phyloP scores from a whole-genome alignment of 306 rosid genomes.

The Ammopiptanthus mongolicus region DNA sequence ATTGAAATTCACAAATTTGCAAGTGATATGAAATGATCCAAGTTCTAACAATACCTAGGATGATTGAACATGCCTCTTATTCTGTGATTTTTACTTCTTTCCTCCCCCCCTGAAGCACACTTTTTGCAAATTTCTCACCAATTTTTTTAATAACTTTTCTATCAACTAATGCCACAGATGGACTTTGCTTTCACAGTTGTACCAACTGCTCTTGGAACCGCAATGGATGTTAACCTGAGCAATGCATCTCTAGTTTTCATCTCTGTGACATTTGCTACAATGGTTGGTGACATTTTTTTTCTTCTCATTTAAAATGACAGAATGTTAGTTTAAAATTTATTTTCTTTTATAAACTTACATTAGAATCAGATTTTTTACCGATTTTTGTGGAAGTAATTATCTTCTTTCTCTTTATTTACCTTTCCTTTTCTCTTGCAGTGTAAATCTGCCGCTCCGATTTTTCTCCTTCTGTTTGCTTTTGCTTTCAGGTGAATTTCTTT shows the following conservation, averaged over 20 bases:
- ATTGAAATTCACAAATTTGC: neutral
- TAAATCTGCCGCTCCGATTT: constrained; percentile 98
- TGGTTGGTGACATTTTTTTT: constrained; percentile 59
- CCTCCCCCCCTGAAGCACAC: constrained; percentile 15
- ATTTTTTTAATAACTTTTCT: constrained; percentile 70
- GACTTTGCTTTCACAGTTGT: constrained; percentile 99
- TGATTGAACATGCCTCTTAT: constrained; percentile 5
- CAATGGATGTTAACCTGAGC: constrained; percentile 94
- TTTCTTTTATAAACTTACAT: constrained; percentile 14
- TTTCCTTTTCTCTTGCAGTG: constrained; percentile 60
- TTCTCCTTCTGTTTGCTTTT: constrained; percentile 95
- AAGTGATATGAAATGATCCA: neutral
- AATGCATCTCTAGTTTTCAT: constrained; percentile 92
- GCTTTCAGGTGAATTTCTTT: constrained; percentile 71
- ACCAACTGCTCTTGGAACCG: constrained; percentile 96
- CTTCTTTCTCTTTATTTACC: constrained; percentile 5
- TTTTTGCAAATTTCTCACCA: constrained; percentile 22
- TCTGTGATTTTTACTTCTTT: neutral
- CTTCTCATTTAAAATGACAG: constrained; percentile 3
- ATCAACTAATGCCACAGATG: constrained; percentile 99
- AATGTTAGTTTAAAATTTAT: neutral
- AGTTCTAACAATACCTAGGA: neutral
- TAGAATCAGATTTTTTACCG: neutral
- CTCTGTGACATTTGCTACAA: constrained; percentile 98
- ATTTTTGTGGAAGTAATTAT: constrained; percentile 11